Conservation (phyloP, 768 basidiomycete species). For the Candolleomyces aberdarensis region DNA sequence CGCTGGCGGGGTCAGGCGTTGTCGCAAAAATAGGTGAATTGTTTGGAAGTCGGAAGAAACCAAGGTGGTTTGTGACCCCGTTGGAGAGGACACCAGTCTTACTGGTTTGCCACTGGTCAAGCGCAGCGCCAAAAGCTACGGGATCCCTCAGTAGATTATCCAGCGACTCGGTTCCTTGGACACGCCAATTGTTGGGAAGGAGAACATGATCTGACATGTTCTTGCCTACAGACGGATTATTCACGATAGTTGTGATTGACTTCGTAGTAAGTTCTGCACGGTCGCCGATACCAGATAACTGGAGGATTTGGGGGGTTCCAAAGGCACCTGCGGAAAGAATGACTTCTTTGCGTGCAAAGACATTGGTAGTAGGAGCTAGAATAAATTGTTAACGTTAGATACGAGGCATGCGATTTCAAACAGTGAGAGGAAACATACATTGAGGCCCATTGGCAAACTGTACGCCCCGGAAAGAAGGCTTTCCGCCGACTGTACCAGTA, state of each 20-base stretch:
- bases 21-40: slow-evolving; percentile 4
- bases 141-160: background rate
- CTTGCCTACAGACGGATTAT: slow-evolving; percentile 24
- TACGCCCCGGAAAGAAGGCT: slow-evolving; percentile 18
- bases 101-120: slow-evolving; percentile 10
- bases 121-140: background rate
- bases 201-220: slow-evolving; percentile 25
- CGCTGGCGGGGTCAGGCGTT: slow-evolving; percentile 4
- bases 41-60: slow-evolving; percentile 8
- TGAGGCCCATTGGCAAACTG: slow-evolving; percentile 10
- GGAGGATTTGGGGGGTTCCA: slow-evolving; percentile 25
- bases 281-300: slow-evolving; percentile 27
- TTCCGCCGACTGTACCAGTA: slow-evolving; percentile 12
- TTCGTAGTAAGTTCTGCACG: slow-evolving; percentile 6
- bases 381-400: background rate
- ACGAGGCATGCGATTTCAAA: background rate
- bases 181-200: background rate
- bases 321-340: slow-evolving; percentile 29
- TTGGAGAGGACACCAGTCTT: slow-evolving; percentile 8
- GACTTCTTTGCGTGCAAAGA: slow-evolving; percentile 25
- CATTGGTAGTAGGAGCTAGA: background rate
- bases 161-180: background rate
- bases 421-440: background rate
- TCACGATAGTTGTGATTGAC: slow-evolving; percentile 14
- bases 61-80: slow-evolving; percentile 6